Evolutionary conservation across 163 green algal genomes (phyloP).

Genomic region (Trebouxia gelatinosa): DNA sequence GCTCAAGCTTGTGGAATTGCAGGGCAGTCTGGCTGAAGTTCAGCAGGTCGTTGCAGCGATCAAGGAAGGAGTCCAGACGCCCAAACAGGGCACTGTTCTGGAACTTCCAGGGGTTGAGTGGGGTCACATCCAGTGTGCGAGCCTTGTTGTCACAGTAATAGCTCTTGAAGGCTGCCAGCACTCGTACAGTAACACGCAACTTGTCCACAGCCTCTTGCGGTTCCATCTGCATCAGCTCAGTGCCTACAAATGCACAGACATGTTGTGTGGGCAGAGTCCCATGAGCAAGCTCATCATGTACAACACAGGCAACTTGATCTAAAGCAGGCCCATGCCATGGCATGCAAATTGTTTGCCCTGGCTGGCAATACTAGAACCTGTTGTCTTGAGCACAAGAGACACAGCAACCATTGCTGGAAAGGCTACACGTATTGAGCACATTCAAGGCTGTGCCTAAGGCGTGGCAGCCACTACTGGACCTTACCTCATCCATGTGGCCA

Average conservation of each 20-base stretch:
- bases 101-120: slow-evolving; percentile 81
- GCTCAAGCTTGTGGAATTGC: slow-evolving; percentile 85
- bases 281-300: not conserved
- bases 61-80: slow-evolving; percentile 80
- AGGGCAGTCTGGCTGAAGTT: slow-evolving; percentile 70
- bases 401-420: too few relatives aligned
- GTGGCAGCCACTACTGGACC: too few relatives aligned
- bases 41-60: slow-evolving; percentile 83
- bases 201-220: slow-evolving; percentile 80
- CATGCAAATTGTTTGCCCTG: too few relatives aligned
- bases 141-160: slow-evolving; percentile 85
- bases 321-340: not conserved
- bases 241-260: slow-evolving; percentile 55
- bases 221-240: slow-evolving; percentile 79
- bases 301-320: not conserved
- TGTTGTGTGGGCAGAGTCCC: too few relatives aligned
- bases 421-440: too few relatives aligned
- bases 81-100: slow-evolving; percentile 79
- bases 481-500: too few relatives aligned
- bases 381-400: too few relatives aligned
- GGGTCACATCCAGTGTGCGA: slow-evolving; percentile 46
- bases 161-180: slow-evolving; percentile 84
- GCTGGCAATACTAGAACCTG: too few relatives aligned
- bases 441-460: too few relatives aligned
- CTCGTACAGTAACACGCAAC: slow-evolving; percentile 74